These are phyloP conservation scores for Gloeostereum incarnatum DNA, from an alignment of 768 basidiomycete species.

Conservation along the genomic window DNA sequence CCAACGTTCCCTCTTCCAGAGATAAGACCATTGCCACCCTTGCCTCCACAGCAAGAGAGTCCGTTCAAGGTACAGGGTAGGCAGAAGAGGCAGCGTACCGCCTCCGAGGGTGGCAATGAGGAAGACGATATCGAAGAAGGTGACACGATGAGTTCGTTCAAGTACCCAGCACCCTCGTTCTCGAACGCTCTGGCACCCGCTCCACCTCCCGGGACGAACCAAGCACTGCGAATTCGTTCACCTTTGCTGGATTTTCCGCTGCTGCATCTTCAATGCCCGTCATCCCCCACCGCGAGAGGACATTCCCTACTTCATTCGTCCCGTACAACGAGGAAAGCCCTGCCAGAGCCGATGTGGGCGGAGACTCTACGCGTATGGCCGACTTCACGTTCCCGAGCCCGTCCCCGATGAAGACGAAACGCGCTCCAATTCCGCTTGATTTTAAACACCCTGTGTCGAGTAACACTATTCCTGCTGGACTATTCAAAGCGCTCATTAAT, in stretches of 20 bases:
- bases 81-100: conserved; percentile 68
- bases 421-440: conserved; percentile 70
- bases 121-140: conserved; percentile 36
- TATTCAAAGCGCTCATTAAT: conserved; percentile 73
- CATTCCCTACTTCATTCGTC: too few relatives aligned
- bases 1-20: not conserved
- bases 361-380: conserved; percentile 8
- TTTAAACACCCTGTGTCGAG: conserved; percentile 56
- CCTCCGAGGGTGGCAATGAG: conserved; percentile 25
- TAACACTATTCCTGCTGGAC: conserved; percentile 76
- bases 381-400: conserved; percentile 1
- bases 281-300: too few relatives aligned
- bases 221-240: conserved; percentile 44
- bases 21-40: too few relatives aligned
- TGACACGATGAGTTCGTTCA: conserved; percentile 66
- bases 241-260: conserved; percentile 54
- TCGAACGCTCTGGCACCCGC: conserved; percentile 35
- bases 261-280: too few relatives aligned
- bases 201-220: conserved; percentile 12
- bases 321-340: too few relatives aligned
- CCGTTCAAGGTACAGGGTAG: conserved; percentile 57
- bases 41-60: conserved; percentile 27
- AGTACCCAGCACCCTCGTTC: conserved; percentile 52
- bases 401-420: conserved; percentile 30
- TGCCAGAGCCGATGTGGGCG: too few relatives aligned